Percentiles rank a stretch among this genome's conserved stretches.
phyloP scores from a whole-genome alignment of 495 filamentous ascomycete species.

The Trichocladium uniseriatum region DNA sequence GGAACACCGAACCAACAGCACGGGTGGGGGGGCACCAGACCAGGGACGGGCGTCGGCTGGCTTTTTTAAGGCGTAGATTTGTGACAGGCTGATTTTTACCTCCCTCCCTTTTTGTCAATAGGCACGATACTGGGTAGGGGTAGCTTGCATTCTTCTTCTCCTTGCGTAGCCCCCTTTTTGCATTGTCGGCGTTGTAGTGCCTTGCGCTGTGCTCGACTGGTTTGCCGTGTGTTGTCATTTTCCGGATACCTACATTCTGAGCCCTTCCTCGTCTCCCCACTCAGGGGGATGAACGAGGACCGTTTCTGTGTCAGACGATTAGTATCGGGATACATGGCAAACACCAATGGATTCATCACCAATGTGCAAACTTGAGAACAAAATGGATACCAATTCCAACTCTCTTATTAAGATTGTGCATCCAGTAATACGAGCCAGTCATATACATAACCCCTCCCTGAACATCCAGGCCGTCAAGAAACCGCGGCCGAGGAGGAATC shows the following conservation, averaged over 20 bases:
- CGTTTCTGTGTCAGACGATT: too few species aligned
- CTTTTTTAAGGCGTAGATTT: constrained; percentile 4
- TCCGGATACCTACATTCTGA: too few species aligned
- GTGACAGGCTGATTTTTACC: neutral
- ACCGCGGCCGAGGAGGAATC: constrained; percentile 16
- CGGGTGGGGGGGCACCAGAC: neutral
- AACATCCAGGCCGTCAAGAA: constrained; percentile 16
- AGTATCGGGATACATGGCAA: too few species aligned
- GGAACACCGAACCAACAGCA: neutral
- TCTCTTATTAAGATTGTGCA: constrained; percentile 31
- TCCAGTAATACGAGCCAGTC: constrained; percentile 47
- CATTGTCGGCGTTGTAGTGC: too few species aligned
- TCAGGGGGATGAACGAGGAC: too few species aligned
- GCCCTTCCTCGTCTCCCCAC: too few species aligned
- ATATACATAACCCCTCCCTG: constrained; percentile 29
- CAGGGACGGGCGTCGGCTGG: neutral
- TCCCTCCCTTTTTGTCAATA: constrained; percentile 1
- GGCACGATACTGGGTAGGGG: neutral
- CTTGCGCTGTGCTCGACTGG: too few species aligned
- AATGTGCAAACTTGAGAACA: neutral
- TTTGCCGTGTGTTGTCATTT: too few species aligned
- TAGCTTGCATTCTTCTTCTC: neutral
- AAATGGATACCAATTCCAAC: neutral
- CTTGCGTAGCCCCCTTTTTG: neutral
- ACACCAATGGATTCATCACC: too few species aligned